phyloP scores from a whole-genome alignment of 257 asterid species.

The Verbena officinalis region DNA sequence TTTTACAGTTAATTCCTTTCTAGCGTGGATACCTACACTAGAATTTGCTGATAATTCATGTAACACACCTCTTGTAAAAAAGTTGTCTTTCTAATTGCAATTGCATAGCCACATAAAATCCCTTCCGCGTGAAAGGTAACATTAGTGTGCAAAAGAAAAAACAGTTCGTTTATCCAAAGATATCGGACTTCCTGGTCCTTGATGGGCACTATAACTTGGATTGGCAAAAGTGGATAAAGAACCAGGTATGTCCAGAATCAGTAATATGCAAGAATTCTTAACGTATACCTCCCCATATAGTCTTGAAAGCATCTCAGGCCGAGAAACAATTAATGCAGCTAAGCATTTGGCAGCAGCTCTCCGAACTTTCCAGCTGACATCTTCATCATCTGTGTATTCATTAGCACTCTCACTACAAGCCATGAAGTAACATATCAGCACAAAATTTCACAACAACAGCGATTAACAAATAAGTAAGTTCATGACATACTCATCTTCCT shows the following conservation, averaged over 20 bases:
- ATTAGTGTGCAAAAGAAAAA: too few species aligned
- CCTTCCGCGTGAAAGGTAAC: too few species aligned
- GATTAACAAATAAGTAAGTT: slow-evolving; percentile 25
- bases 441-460: slow-evolving; percentile 23
- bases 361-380: slow-evolving; percentile 98
- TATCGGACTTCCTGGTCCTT: slow-evolving; percentile 13
- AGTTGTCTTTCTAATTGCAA: background rate
- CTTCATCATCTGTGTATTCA: slow-evolving; percentile 99
- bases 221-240: slow-evolving; percentile 15
- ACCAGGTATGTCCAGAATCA: slow-evolving; percentile 6
- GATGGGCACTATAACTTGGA: slow-evolving; percentile 14
- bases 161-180: background rate
- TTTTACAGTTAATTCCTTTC: background rate
- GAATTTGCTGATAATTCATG: background rate
- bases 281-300: slow-evolving; percentile 79
- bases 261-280: background rate
- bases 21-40: background rate
- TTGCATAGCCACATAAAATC: too few species aligned
- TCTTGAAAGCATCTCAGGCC: slow-evolving; percentile 95
- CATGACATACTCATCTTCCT: slow-evolving; percentile 89
- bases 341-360: slow-evolving; percentile 99
- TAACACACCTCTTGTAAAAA: background rate
- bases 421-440: slow-evolving; percentile 34
- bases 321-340: slow-evolving; percentile 88
- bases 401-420: slow-evolving; percentile 89